A percentile compares a stretch with the other conserved stretches of the same genome.
Conservation (phyloP, 768 basidiomycete genomes). For the Suillus subluteus region DNA sequence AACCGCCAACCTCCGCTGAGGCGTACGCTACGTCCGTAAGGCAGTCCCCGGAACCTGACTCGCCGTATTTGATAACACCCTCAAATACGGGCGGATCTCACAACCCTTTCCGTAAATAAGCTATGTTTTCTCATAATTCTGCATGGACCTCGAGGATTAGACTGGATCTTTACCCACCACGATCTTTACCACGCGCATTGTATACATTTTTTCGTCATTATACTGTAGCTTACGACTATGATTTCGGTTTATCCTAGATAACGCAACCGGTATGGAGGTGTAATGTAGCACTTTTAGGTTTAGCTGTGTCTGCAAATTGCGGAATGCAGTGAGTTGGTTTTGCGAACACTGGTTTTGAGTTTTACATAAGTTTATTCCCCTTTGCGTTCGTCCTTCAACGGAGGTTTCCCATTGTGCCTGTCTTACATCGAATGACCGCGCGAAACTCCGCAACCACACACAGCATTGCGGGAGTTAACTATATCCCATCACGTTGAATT, state of each 20-base stretch:
- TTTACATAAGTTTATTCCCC: slow-evolving; percentile 10
- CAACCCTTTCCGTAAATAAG: slow-evolving; percentile 58
- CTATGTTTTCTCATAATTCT: slow-evolving; percentile 15
- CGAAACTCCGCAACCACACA: slow-evolving; percentile 16
- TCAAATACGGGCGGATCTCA: slow-evolving; percentile 48
- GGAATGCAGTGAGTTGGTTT: background rate
- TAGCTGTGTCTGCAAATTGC: background rate
- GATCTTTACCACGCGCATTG: slow-evolving; percentile 18
- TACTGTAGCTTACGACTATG: slow-evolving; percentile 12
- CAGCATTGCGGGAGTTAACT: slow-evolving; percentile 14
- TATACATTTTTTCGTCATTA: slow-evolving; percentile 19
- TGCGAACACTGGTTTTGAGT: background rate
- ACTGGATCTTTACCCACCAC: slow-evolving; percentile 18
- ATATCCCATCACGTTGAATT: slow-evolving; percentile 13
- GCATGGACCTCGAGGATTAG: slow-evolving; percentile 32
- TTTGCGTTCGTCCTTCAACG: slow-evolving; percentile 4
- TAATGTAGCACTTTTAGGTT: slow-evolving; percentile 27
- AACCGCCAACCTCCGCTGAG: slow-evolving; percentile 59
- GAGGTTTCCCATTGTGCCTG: slow-evolving; percentile 16
- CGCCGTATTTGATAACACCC: slow-evolving; percentile 47
- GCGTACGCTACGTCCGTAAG: slow-evolving; percentile 56
- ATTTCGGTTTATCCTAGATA: slow-evolving; percentile 19
- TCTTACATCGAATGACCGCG: slow-evolving; percentile 31
- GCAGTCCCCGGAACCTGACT: slow-evolving; percentile 37
- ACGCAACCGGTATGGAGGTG: slow-evolving; percentile 17